These are phyloP conservation scores for Neurospora sp. DNA, from an alignment of 495 filamentous ascomycete genomes.

Conservation along the genomic window DNA sequence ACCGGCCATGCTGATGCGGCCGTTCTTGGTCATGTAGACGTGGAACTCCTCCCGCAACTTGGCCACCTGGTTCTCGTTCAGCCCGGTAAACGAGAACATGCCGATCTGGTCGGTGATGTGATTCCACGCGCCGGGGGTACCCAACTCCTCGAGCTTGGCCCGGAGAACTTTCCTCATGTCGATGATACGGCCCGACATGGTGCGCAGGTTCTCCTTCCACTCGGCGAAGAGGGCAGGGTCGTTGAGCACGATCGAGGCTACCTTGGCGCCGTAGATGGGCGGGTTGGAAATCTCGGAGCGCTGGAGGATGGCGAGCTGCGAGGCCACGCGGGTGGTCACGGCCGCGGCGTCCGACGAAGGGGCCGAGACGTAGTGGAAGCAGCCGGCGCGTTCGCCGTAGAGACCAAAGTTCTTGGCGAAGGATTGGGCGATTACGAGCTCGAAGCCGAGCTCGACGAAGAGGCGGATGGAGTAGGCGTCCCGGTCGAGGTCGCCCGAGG, in stretches of 20 bases:
- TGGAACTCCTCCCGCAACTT: constrained; percentile 71
- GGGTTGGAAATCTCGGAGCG: constrained; percentile 96
- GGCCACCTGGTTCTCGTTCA: constrained; percentile 77
- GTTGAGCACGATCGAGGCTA: constrained; percentile 76
- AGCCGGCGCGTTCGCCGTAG: constrained; percentile 91
- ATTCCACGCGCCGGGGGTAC: constrained; percentile 84
- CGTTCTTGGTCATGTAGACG: constrained; percentile 99
- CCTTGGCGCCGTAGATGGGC: constrained; percentile 83
- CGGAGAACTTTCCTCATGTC: constrained; percentile 74
- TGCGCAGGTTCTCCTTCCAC: constrained; percentile 86
- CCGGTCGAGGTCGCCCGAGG: constrained; percentile 73
- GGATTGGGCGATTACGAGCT: constrained; percentile 88
- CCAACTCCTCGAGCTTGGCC: constrained; percentile 64
- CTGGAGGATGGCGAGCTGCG: constrained; percentile 89
- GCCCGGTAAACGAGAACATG: constrained; percentile 97
- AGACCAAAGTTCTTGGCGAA: constrained; percentile 99
- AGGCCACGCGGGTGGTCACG: constrained; percentile 59
- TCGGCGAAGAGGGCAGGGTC: constrained; percentile 72
- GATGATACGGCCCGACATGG: constrained; percentile 91
- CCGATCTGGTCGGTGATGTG: constrained; percentile 98
- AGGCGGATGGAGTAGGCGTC: constrained; percentile 88
- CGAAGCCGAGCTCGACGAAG: constrained; percentile 91
- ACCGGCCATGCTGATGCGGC: constrained; percentile 92
- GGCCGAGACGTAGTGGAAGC: constrained; percentile 87
- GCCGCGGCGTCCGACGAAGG: constrained; percentile 54